Evolutionary conservation across 768 basidiomycete genomes (phyloP).

Genomic region (Chlorophyllum brunneum): DNA sequence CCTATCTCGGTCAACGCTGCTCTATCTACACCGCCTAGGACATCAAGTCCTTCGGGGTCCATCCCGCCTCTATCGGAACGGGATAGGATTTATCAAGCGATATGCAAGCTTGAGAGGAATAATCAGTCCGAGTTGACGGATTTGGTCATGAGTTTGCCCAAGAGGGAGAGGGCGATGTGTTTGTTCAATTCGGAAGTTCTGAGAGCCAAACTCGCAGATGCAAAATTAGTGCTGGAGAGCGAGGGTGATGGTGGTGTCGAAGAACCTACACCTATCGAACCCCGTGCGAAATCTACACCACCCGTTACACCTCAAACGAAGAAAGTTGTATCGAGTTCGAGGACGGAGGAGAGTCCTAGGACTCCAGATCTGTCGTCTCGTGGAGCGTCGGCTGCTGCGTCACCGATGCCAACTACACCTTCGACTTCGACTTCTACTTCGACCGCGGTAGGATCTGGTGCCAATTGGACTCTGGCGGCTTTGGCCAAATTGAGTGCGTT

Average conservation of each 20-base stretch:
- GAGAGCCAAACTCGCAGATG: constrained; percentile 73
- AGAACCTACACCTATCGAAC: constrained; percentile 22
- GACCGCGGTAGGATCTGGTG: constrained; percentile 14
- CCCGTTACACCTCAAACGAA: constrained; percentile 64
- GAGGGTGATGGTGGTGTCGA: constrained; percentile 49
- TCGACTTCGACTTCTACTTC: constrained; percentile 29
- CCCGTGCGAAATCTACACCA: constrained; percentile 17
- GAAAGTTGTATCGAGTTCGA: constrained; percentile 33
- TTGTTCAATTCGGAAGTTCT: constrained; percentile 84
- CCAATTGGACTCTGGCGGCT: constrained; percentile 59
- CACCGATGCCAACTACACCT: constrained; percentile 65
- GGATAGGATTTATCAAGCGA: constrained; percentile 68
- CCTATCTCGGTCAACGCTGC: constrained; percentile 76
- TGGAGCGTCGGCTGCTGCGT: constrained; percentile 68
- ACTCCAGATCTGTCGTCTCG: constrained; percentile 77
- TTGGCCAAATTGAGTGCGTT: constrained; percentile 71
- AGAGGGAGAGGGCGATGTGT: constrained; percentile 87
- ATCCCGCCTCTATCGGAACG: constrained; percentile 59
- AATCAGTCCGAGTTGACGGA: constrained; percentile 67
- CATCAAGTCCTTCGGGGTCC: constrained; percentile 74
- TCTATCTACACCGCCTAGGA: constrained; percentile 77
- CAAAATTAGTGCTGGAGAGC: constrained; percentile 76
- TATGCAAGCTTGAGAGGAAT: constrained; percentile 57
- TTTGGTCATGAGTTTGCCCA: constrained; percentile 80
- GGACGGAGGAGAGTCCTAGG: constrained; percentile 50